Evolutionary conservation across 2,329 filamentous ascomycete genomes (phyloP), one percentile per base, ranked within the genome.

Genomic region (Monilinia aucupariae): DNA sequence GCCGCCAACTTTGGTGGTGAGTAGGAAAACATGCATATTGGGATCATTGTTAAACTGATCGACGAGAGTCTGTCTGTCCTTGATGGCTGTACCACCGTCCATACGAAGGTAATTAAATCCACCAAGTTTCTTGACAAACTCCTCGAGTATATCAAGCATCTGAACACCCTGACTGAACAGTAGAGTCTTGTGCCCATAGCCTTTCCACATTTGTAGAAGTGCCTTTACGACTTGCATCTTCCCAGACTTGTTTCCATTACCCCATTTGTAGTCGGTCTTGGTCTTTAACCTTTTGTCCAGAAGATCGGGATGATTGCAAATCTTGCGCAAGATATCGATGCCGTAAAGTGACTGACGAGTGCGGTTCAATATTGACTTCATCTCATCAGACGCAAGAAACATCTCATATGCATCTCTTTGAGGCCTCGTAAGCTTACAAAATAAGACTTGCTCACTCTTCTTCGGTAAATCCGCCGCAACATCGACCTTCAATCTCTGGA

Each of bases 151-250:
- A 70, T 97, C 89, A 15, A 99, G 83, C 91, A 97, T 97, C 72
- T 96, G 92, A 17, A 91, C 87, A 68, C 94, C 91, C 74, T 99
- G 94, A 9, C 90, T 91, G 71, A 99, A 99, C 0, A 99, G 80
- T 15, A 99, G 77, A 0, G 91, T 94, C 76, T 97, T 99, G 76
- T 97, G 92, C 0, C 92, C 92, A 63, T 71, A 70, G 6, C 87
- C 85, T 73, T 89, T 96, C 92, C 93, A 99, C 71, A 96, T 84
- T 64, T 90, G 87, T 8, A 99, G 78, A 4, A 99, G 78, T 5
- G 89, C 89, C 71, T 96, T 92, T 34, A 96, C 89, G 2, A 99
- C 91, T 72, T 96, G 90, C 88, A 99, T 92, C 77, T 99, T 99
- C 2, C 92, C 92, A 2, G 93, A 97, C 70, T 92, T 89, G 54